Evolutionary conservation across 1,139 yeast species (phyloP), one percentile per base, ranked within the genome.

Genomic region (Blastobotrys arbuscula): DNA sequence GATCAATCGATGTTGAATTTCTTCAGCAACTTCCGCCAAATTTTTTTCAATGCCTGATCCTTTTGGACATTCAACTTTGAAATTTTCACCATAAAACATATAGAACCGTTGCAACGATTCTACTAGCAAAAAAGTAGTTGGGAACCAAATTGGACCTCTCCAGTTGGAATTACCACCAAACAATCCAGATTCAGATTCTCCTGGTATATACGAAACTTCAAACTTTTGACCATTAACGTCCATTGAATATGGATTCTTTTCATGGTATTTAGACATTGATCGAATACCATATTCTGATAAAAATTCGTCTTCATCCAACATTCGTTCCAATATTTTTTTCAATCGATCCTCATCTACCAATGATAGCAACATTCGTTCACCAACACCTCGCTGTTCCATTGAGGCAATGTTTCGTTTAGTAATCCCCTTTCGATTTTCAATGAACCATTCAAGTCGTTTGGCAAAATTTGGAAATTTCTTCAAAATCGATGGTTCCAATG

Each of bases 141-240:
- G 96, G 74, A 90, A 88, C 97, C 97, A 90, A 61, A 90, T 88
- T n/a, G 97, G 97, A 4, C 97, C 97, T 68, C 97, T 77, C 97
- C 97, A 90, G 68, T 89, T 90, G 26, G 96, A 88, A 65, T 90
- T 90, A 56, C 97, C 97, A 50, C 97, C 97, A 75, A 90, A 90
- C 79, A 90, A 78, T 10, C 96, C 96, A 2, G 95, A 84, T 63
- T 88, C 94, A 19, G 96, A 85, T 66, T 90, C 97, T 19, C 96
- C 97, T 2, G 97, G 88, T 51, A 89, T 78, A 67, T 90, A 90
- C 54, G 78, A 80, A 33, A 90, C 95, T 36, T 73, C 72, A 66
- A 84, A 90, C 44, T 75, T 73, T 57, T 82, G 76, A 15, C 95
- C 95, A 64, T 87, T 77, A 46, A 89, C 96, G 54, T 83, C 77